Conservation (phyloP, 83 land plant genomes). For the Diphasiastrum complanatum region DNA sequence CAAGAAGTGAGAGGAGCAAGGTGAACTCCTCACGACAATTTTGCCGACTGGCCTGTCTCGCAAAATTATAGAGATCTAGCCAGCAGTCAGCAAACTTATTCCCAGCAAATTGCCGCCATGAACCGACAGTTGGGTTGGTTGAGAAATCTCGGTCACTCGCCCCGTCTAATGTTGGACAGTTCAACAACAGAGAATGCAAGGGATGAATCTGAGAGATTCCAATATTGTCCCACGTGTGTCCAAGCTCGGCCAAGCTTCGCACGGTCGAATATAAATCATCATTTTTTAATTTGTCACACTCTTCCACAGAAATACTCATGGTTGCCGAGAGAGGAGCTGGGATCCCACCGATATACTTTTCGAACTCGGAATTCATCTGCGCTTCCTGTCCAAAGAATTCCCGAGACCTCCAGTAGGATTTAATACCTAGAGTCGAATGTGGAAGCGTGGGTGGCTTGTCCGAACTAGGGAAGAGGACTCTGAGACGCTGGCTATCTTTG, state of each 20-base stretch:
- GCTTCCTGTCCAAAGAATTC: neutral
- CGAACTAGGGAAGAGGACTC: slow-evolving; percentile 4
- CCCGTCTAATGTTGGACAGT: neutral
- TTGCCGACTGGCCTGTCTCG: neutral
- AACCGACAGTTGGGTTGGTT: neutral
- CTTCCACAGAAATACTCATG: slow-evolving; percentile 4
- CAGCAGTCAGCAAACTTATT: slow-evolving; percentile 6
- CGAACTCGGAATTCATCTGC: neutral
- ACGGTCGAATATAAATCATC: neutral
- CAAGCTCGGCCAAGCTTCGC: neutral
- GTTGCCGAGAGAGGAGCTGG: neutral
- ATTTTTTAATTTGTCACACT: neutral
- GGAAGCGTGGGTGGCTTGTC: neutral
- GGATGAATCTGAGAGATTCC: neutral
- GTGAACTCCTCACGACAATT: neutral
- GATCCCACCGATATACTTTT: neutral
- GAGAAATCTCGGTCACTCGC: neutral
- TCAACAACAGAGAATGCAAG: neutral
- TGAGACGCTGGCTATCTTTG: neutral
- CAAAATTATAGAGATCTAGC: slow-evolving; percentile 1
- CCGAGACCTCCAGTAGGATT: slow-evolving; percentile 15
- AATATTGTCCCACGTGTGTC: neutral
- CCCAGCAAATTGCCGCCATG: neutral
- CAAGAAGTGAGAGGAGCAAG: slow-evolving; percentile 13
- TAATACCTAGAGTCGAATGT: neutral